phyloP scores from a whole-genome alignment of 495 filamentous ascomycete genomes.

The Xylaria palmicola region DNA sequence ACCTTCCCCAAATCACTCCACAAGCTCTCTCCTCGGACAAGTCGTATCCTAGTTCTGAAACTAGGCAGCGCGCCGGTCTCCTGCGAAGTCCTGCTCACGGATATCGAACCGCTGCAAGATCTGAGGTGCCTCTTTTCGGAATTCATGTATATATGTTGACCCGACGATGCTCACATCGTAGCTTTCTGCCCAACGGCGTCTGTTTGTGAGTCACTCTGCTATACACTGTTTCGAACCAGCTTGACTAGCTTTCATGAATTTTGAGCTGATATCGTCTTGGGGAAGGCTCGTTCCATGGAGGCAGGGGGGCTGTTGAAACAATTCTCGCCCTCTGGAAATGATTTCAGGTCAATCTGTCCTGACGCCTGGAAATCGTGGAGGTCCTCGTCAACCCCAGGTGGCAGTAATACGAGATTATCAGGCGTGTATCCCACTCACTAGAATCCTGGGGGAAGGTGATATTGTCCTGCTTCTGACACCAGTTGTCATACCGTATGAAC shows the following conservation, averaged over 20 bases:
- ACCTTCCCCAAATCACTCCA: constrained; percentile 2
- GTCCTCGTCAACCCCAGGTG: constrained; percentile 16
- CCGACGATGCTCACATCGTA: constrained; percentile 17
- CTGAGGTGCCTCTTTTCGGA: neutral
- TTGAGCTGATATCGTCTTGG: neutral
- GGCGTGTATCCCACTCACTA: constrained; percentile 42
- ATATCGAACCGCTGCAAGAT: neutral
- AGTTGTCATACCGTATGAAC: constrained; percentile 48
- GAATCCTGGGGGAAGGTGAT: constrained; percentile 43
- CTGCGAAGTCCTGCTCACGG: neutral
- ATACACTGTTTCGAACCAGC: neutral
- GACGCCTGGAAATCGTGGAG: constrained; percentile 19
- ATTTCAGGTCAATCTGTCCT: constrained; percentile 18
- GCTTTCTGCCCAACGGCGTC: constrained; percentile 8
- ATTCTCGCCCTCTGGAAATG: constrained; percentile 18
- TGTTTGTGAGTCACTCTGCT: neutral
- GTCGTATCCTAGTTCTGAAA: constrained; percentile 1
- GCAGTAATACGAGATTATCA: constrained; percentile 35
- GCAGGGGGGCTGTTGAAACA: constrained; percentile 10
- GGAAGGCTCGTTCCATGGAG: constrained; percentile 18
- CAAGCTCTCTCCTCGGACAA: neutral
- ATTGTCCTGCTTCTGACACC: constrained; percentile 61
- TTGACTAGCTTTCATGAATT: neutral
- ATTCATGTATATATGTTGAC: neutral
- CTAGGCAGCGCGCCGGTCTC: constrained; percentile 6